phyloP scores from a whole-genome alignment of 176 grass and related monocot genomes.

The Miscanthus lutarioriparius region DNA sequence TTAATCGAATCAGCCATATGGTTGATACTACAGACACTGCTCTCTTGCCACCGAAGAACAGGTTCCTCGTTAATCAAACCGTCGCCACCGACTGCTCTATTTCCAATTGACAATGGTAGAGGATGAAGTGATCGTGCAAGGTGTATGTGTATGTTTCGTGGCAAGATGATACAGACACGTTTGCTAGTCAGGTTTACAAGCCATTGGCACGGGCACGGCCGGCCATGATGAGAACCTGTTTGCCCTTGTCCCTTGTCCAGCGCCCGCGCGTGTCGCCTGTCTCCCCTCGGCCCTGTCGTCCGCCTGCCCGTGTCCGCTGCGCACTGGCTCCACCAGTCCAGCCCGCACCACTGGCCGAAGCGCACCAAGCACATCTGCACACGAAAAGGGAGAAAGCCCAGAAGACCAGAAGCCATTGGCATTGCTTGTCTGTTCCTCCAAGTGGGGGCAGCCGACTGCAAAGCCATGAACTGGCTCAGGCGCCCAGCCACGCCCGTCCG shows the following conservation, averaged over 20 bases:
- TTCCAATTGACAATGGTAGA: not conserved
- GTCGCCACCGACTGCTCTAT: not conserved
- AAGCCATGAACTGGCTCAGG: not conserved
- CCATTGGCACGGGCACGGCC: not conserved
- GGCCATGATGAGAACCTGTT: slow-evolving; percentile 33
- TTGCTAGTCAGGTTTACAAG: not conserved
- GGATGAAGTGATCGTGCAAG: too few species aligned
- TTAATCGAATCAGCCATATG: too few species aligned
- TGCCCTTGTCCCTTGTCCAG: not conserved
- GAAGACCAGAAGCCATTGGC: not conserved
- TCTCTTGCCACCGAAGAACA: not conserved
- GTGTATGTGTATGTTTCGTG: too few species aligned
- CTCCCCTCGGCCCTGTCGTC: not conserved
- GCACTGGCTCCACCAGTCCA: not conserved
- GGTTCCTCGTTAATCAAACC: too few species aligned
- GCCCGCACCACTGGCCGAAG: not conserved
- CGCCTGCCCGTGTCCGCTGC: not conserved
- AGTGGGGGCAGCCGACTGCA: slow-evolving; percentile 18
- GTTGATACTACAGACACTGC: not conserved
- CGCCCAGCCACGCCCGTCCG: not conserved
- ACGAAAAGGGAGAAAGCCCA: not conserved
- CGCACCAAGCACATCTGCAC: slow-evolving; percentile 15
- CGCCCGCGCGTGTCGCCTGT: slow-evolving; percentile 30
- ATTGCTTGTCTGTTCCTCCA: slow-evolving; percentile 36
- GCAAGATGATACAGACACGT: too few species aligned